Conservation (phyloP, 2,329 filamentous ascomycete species). For the Stachybotrys chlorohalonatus region DNA sequence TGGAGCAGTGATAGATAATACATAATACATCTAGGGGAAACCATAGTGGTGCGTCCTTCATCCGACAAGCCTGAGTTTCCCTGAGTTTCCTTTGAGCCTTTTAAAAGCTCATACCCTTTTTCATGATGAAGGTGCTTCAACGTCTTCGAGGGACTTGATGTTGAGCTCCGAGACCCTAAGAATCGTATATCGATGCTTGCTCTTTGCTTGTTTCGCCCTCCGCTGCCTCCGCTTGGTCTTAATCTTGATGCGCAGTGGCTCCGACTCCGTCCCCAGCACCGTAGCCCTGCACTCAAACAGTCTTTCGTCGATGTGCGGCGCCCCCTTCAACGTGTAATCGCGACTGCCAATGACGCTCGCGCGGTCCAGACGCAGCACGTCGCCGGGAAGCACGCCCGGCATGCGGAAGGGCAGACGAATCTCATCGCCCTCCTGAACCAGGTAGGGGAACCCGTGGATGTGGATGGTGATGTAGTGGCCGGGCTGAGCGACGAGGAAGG, state of each 20-base stretch:
- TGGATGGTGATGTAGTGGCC: conserved; percentile 71
- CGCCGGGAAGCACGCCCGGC: conserved; percentile 67
- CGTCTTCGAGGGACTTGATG: conserved; percentile 40
- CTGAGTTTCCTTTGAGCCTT: not conserved
- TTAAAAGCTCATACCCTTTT: not conserved
- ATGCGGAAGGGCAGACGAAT: conserved; percentile 74
- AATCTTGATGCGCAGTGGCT: conserved; percentile 67
- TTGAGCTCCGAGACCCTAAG: conserved; percentile 75
- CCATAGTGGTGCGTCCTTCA: not conserved
- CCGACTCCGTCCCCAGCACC: conserved; percentile 76
- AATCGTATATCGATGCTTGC: conserved; percentile 86
- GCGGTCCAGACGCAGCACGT: conserved; percentile 79
- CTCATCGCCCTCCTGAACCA: conserved; percentile 66
- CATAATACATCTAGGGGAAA: conserved; percentile 2
- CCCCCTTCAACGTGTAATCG: conserved; percentile 81
- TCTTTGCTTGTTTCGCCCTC: conserved; percentile 66
- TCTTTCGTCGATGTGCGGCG: conserved; percentile 72
- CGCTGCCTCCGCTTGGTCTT: conserved; percentile 76
- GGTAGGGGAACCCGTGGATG: conserved; percentile 72
- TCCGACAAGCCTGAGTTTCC: not conserved
- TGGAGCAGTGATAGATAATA: conserved; percentile 12
- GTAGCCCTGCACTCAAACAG: conserved; percentile 79
- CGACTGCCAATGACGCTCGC: conserved; percentile 75
- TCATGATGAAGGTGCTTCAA: conserved; percentile 17
- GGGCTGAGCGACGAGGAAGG: conserved; percentile 63